These are phyloP conservation scores for Yamadazyma friedrichii DNA, from an alignment of 1,139 yeast genomes.

Conservation along the genomic window DNA sequence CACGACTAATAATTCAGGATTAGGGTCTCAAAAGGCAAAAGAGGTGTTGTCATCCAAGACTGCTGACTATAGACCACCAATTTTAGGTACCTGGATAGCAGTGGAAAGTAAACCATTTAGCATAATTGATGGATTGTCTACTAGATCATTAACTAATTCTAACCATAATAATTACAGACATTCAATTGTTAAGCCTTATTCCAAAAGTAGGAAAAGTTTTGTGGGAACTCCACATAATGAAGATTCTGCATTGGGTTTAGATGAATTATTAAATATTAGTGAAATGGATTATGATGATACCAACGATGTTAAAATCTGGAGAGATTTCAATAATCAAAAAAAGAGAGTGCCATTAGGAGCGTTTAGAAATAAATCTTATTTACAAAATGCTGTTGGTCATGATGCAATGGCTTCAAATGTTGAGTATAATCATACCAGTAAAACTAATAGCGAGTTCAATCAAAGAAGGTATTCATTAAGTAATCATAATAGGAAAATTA, in stretches of 20 bases:
- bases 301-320: constrained; percentile 51
- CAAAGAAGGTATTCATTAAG: constrained; percentile 20
- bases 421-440: constrained; percentile 22
- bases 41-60: constrained; percentile 86
- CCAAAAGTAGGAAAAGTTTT: constrained; percentile 20
- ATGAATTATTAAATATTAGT: constrained; percentile 83
- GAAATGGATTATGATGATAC: constrained; percentile 81
- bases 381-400: constrained; percentile 25
- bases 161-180: background rate
- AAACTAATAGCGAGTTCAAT: constrained; percentile 21
- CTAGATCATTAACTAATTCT: constrained; percentile 56
- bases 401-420: constrained; percentile 21
- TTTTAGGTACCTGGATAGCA: constrained; percentile 89
- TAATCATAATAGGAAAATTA: constrained; percentile 12
- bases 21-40: constrained; percentile 78
- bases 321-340: constrained; percentile 52
- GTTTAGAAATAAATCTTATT: constrained; percentile 73
- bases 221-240: constrained; percentile 31
- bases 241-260: constrained; percentile 70
- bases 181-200: background rate
- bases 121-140: constrained; percentile 89
- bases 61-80: constrained; percentile 86
- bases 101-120: constrained; percentile 80
- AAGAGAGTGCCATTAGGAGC: constrained; percentile 82
- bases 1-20: constrained; percentile 42